phyloP scores from a whole-genome alignment of 78 protist genomes.

The Polysphondylium violaceum region DNA sequence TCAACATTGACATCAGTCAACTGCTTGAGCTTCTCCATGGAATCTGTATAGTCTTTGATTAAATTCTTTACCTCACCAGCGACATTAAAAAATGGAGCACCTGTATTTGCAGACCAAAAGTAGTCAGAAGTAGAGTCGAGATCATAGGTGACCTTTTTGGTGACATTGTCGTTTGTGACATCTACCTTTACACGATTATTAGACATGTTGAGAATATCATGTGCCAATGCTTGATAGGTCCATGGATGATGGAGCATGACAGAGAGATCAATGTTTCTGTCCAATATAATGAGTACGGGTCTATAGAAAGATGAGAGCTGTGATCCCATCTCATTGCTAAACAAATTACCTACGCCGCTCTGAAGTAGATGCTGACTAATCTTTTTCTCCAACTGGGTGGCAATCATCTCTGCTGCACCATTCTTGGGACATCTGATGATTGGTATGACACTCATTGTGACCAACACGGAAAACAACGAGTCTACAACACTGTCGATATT shows the following conservation, averaged over 20 bases:
- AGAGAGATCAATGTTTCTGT: constrained; percentile 87
- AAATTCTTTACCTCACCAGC: constrained; percentile 76
- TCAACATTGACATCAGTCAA: constrained; percentile 32
- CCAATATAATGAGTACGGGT: constrained; percentile 86
- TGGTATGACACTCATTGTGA: constrained; percentile 89
- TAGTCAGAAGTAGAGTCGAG: constrained; percentile 81
- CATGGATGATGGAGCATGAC: constrained; percentile 92
- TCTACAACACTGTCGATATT: constrained; percentile 80
- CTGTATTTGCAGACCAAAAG: constrained; percentile 85
- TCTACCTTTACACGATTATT: constrained; percentile 85
- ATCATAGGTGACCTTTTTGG: constrained; percentile 67
- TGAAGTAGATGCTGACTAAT: constrained; percentile 32
- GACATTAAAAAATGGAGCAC: constrained; percentile 87
- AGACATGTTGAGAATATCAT: constrained; percentile 85
- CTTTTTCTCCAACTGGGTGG: constrained; percentile 52
- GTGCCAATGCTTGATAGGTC: constrained; percentile 91
- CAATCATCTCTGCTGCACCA: constrained; percentile 89
- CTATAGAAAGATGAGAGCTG: constrained; percentile 34
- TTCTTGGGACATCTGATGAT: constrained; percentile 85
- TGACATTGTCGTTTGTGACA: background rate
- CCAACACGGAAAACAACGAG: constrained; percentile 86
- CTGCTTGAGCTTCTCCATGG: constrained; percentile 29
- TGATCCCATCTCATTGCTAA: constrained; percentile 23
- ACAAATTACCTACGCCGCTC: constrained; percentile 50
- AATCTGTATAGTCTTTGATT: constrained; percentile 66